Evolutionary conservation across 2,329 filamentous ascomycete species (phyloP), one percentile per base, ranked within the genome.

Genomic region (Fusarium fracticaudum): DNA sequence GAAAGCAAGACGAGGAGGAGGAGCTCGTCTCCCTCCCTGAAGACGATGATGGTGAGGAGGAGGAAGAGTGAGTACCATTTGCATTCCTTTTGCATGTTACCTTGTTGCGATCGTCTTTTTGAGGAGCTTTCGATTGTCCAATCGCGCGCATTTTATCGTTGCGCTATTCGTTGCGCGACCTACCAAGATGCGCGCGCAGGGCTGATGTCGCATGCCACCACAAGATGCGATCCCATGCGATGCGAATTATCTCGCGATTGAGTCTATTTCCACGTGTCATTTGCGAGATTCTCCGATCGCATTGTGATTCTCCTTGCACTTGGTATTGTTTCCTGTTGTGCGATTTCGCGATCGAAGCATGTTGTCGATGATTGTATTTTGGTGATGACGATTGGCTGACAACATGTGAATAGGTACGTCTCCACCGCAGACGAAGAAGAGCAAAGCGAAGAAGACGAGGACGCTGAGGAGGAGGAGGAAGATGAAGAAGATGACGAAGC

Each of bases 1-100:
- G 86, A 84, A 87, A 87, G 84, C 85, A 86, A 76, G 85, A 92
- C 38, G 75, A 77, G 54, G 86, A 87, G 74, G 86, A 88, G 67
- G 86, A 88, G 82, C 86, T 89, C 40, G 85, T 89, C 70, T 87
- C 87, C 70, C 85, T 89, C 62, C 87, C 87, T 61, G 87, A 87
- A 69, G 86, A 84, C 54, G 84, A 85, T 54, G 86, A 87, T 68
- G 85, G 84, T 48, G 85, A 87, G 77, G 86, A 88, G 77, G 87
- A 88, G 79, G 86, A 88, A 79, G 87, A 88, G 87, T 88, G 85
- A 85, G 87, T 79, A 50, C 35, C n/a, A 53, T 45, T 69, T 53
- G 35, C 35, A 44, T 59, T 61, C 22, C 40, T 53, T 51, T 60
- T 54, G 37, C 35, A 41, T 43, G 40, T 57, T 50, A 22, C n/a